Conservation (phyloP, 2,329 filamentous ascomycete species). For the Diaporthe amygdali region DNA sequence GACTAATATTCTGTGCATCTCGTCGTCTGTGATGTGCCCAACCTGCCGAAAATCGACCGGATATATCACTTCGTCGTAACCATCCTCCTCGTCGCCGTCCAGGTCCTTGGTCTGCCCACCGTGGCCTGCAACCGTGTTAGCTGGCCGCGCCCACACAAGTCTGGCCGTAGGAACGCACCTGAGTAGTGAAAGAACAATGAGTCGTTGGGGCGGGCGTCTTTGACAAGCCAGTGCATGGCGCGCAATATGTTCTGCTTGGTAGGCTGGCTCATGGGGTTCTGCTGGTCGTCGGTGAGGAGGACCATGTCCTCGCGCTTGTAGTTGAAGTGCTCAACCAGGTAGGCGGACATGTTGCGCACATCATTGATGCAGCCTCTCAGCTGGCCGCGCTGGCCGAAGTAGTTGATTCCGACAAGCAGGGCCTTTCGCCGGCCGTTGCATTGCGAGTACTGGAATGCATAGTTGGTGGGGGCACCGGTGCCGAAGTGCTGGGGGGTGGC, state of each 20-base stretch:
- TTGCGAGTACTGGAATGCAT: constrained; percentile 88
- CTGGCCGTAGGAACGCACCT: constrained; percentile 56
- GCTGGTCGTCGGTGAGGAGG: constrained; percentile 92
- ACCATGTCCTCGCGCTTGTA: constrained; percentile 98
- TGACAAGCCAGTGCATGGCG: constrained; percentile 98
- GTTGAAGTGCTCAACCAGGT: constrained; percentile 85
- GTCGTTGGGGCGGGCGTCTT: constrained; percentile 90
- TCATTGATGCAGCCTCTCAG: constrained; percentile 95
- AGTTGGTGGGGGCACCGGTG: constrained; percentile 77
- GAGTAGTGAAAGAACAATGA: constrained; percentile 98
- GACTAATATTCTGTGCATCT: constrained; percentile 79
- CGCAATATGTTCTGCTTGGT: constrained; percentile 94
- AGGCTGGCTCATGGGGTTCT: constrained; percentile 96
- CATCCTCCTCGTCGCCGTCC: constrained; percentile 81
- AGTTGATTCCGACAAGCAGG: constrained; percentile 93
- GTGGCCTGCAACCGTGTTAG: constrained; percentile 58
- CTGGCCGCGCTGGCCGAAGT: constrained; percentile 91
- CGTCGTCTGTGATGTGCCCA: constrained; percentile 84
- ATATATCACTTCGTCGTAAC: constrained; percentile 84
- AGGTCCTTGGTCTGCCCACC: constrained; percentile 82
- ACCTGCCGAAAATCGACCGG: constrained; percentile 80
- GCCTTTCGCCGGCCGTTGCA: constrained; percentile 91
- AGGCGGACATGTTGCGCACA: constrained; percentile 94
- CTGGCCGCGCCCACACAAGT: background rate
- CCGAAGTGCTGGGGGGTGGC: constrained; percentile 74